Base-by-base conservation (phyloP, 2,329 filamentous ascomycete species). In the Ceratocystis ficicola region DNA sequence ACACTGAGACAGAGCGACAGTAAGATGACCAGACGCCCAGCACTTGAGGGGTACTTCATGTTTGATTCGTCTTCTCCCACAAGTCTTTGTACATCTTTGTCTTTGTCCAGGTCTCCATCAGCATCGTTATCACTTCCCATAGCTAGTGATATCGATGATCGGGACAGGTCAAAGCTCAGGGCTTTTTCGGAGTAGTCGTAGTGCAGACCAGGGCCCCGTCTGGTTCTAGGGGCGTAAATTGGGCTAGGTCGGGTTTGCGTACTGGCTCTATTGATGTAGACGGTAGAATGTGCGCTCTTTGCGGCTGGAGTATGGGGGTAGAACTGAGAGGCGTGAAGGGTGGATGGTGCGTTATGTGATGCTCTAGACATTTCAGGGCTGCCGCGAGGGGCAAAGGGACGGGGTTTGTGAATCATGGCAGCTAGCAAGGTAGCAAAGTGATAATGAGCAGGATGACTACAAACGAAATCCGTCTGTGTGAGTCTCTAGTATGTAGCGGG, bases 1-100 rank as follows among this genome's bases (percentile, higher is more conserved):
- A 77, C 75, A 63, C 72, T 72, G 5, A 74, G 67, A 62, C 70
- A 73, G 30, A 74, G 67, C 2, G 73, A 73, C 32, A 73, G 64
- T 7, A 70, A 68, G n/a, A 74, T 73, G 41, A 73, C 44, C 3
- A 66, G 2, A 36, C 65, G 65, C 15, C 36, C 44, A 12, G 32
- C 5, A 10, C 48, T 41, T 8, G 41, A 25, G 2, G 65, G 65
- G 41, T 66, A 66, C 30, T 66, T 20, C 8, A 44, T 22, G 2
- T 25, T 44, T 7, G 10, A 17, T 15, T 30, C 36, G 6, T 48
- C 55, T n/a, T 20, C 25, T 3, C 15, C 36, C 7, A 67, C 41
- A 20, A 63, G 60, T n/a, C 48, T 30, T 55, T 52, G 48, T 52
- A 28, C 48, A 52, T 52, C 48, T 5, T 62, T 61, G 25, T 57